A percentile compares a stretch with the other conserved stretches of the same genome.
Conservation (phyloP, 345 rosid genomes). For the Camelina neglecta region DNA sequence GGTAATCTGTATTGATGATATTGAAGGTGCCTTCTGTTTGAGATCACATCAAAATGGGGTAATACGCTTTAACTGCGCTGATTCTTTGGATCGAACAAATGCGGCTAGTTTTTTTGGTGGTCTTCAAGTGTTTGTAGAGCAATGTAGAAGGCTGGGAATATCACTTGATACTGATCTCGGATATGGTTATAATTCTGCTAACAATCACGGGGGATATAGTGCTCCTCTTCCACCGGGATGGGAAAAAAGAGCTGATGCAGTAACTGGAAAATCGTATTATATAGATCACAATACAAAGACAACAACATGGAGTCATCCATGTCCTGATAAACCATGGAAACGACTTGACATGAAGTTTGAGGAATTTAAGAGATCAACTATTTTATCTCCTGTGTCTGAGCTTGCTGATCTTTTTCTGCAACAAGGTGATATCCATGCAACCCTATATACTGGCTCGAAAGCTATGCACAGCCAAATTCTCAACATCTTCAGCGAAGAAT, state of each 20-base stretch:
- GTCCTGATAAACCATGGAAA: conserved; percentile 99
- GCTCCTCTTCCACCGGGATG: conserved; percentile 98
- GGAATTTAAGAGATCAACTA: conserved; percentile 86
- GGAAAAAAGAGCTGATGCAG: conserved; percentile 95
- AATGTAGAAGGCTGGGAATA: conserved; percentile 82
- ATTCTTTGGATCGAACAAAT: conserved; percentile 97
- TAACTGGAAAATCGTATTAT: conserved; percentile 84
- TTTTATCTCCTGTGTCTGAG: conserved; percentile 82
- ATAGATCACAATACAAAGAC: conserved; percentile 95
- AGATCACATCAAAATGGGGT: conserved; percentile 97
- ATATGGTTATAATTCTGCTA: conserved; percentile 64
- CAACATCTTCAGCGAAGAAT: conserved; percentile 90
- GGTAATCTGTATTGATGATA: conserved; percentile 70
- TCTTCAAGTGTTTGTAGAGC: conserved; percentile 95
- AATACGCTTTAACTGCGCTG: conserved; percentile 95
- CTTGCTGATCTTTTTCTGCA: conserved; percentile 94
- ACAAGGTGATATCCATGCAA: conserved; percentile 97
- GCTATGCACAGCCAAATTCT: conserved; percentile 99
- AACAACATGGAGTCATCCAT: conserved; percentile 96
- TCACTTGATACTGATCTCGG: conserved; percentile 86
- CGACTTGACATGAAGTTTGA: conserved; percentile 94
- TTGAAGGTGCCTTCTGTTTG: conserved; percentile 91
- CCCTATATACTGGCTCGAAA: conserved; percentile 98
- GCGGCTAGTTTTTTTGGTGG: conserved; percentile 97
- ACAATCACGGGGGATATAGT: conserved; percentile 63